phyloP scores from a whole-genome alignment of 2,329 filamentous ascomycete species.

The Chaetothyriales sp. region DNA sequence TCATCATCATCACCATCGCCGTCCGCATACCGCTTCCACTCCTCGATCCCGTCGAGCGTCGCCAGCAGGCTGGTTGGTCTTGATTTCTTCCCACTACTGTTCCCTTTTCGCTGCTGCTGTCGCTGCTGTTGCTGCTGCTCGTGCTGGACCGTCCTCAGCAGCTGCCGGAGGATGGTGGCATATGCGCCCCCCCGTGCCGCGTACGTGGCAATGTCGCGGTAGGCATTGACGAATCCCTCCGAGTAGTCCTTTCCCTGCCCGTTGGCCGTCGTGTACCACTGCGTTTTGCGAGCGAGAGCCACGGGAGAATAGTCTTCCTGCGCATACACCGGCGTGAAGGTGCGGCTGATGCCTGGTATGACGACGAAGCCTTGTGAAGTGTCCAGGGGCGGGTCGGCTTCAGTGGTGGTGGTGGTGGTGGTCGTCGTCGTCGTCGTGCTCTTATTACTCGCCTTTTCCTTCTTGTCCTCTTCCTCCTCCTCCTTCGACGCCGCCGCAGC shows the following conservation, averaged over 20 bases:
- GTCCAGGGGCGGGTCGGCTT: conserved; percentile 14
- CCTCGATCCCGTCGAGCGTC: neutral
- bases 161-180: conserved; percentile 44
- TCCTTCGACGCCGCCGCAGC: neutral
- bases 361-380: conserved; percentile 9
- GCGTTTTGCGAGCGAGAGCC: conserved; percentile 44
- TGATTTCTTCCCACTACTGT: neutral
- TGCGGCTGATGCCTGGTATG: conserved; percentile 33
- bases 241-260: conserved; percentile 7
- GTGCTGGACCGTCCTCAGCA: conserved; percentile 24
- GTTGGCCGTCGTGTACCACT: conserved; percentile 34
- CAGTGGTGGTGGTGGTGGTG: conserved; percentile 18
- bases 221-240: conserved; percentile 50
- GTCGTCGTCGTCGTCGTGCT: too few species aligned
- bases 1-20: neutral
- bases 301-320: conserved; percentile 45
- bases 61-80: neutral
- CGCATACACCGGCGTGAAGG: conserved; percentile 53
- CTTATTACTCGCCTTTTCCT: neutral
- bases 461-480: neutral
- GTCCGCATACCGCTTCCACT: neutral
- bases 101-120: neutral
- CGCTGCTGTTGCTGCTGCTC: neutral
- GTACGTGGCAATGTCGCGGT: conserved; percentile 51
- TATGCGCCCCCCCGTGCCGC: conserved; percentile 38